Conservation (phyloP, 352 stramenopile genomes). For the Phytophthora sp. region DNA sequence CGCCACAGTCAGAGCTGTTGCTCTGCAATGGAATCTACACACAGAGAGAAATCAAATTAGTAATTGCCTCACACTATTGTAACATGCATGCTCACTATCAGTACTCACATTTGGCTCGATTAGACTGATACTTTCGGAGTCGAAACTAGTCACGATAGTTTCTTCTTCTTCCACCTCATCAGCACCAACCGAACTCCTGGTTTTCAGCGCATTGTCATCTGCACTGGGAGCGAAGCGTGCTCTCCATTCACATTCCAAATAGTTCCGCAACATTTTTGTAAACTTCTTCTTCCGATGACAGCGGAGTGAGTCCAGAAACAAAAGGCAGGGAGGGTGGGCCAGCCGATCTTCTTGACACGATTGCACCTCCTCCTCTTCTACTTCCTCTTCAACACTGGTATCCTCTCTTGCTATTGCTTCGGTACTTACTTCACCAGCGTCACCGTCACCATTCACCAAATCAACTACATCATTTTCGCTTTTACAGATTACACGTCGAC, state of each 20-base stretch:
- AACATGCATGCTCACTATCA: too few species aligned
- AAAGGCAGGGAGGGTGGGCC: slow-evolving; percentile 73
- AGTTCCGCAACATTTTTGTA: slow-evolving; percentile 79
- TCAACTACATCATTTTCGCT: slow-evolving; percentile 37
- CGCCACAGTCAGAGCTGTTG: slow-evolving; percentile 94
- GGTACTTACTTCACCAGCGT: neutral
- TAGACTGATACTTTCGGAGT: slow-evolving; percentile 58
- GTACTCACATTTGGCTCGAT: slow-evolving; percentile 82
- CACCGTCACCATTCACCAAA: slow-evolving; percentile 30
- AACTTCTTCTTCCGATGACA: slow-evolving; percentile 93
- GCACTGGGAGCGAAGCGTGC: slow-evolving; percentile 30
- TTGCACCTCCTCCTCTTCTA: slow-evolving; percentile 59
- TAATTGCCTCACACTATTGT: too few species aligned
- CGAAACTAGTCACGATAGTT: slow-evolving; percentile 50
- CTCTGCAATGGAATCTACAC: slow-evolving; percentile 90
- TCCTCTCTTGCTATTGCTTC: neutral
- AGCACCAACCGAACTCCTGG: neutral
- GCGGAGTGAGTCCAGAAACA: slow-evolving; percentile 96
- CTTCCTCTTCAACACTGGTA: slow-evolving; percentile 25
- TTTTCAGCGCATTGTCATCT: neutral
- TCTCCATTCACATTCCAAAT: slow-evolving; percentile 87
- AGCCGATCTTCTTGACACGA: slow-evolving; percentile 41
- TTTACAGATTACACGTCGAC: neutral
- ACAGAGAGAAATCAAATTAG: slow-evolving; percentile 1
- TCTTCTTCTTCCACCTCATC: slow-evolving; percentile 17